A percentile compares a stretch with the other conserved stretches of the same genome.
phyloP scores from a whole-genome alignment of 2,329 filamentous ascomycete genomes.

The Zymoseptoria tritici region DNA sequence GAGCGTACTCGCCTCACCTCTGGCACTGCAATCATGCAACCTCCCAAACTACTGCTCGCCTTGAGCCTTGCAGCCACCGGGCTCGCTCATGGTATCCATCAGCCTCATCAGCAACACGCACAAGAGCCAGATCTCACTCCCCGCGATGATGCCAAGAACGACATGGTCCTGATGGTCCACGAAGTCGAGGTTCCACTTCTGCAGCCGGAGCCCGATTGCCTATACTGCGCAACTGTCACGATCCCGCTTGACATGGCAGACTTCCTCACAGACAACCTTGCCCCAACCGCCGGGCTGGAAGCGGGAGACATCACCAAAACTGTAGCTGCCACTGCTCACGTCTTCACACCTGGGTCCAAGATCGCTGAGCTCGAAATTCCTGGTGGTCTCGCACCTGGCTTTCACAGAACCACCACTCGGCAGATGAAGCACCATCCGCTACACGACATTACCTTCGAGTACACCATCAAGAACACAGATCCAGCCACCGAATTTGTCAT shows the following conservation, averaged over 20 bases:
- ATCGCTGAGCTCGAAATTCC: not conserved
- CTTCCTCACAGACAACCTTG: not conserved
- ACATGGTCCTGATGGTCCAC: not conserved
- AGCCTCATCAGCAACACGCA: not conserved
- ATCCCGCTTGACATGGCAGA: not conserved
- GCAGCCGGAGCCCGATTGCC: not conserved
- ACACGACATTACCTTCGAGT: not conserved
- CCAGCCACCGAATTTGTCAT: not conserved
- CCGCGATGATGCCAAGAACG: not conserved
- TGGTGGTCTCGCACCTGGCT: not conserved
- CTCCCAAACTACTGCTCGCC: constrained; percentile 1
- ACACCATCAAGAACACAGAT: not conserved
- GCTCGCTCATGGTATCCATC: not conserved
- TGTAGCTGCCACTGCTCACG: not conserved
- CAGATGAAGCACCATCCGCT: not conserved
- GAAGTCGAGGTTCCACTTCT: not conserved
- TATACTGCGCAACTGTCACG: not conserved
- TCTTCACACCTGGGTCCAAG: not conserved
- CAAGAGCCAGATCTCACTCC: not conserved
- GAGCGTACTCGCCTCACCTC: not conserved
- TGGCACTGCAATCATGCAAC: constrained; percentile 1
- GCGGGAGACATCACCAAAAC: not conserved
- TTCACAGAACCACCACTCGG: not conserved
- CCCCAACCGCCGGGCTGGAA: not conserved
- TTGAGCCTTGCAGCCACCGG: constrained; percentile 1